Evolutionary conservation across 164 flowering plant genomes (phyloP).

Genomic region (Vitis rupestris): DNA sequence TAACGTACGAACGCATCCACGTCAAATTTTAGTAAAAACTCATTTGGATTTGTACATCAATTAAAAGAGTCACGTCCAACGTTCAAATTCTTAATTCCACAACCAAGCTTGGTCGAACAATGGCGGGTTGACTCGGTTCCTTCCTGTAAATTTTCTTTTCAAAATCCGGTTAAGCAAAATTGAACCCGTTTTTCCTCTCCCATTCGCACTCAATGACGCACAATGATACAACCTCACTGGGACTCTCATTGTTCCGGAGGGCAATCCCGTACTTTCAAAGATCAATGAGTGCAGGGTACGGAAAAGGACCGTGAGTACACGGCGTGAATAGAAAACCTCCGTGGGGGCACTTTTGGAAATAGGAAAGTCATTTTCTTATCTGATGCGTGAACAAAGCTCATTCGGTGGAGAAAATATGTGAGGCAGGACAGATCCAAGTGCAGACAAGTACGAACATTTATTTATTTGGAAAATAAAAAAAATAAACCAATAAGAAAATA

Average conservation of each 20-base stretch:
- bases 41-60: too few relatives aligned
- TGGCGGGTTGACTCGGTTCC: too few relatives aligned
- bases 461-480: neutral
- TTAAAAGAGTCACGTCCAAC: too few relatives aligned
- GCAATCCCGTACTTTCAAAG: neutral
- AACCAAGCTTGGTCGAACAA: neutral
- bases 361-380: conserved; percentile 14
- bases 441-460: conserved; percentile 39
- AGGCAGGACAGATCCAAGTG: conserved; percentile 69
- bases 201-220: too few relatives aligned
- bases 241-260: neutral
- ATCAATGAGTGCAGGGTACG: conserved; percentile 21
- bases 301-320: conserved; percentile 25
- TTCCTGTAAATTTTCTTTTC: too few relatives aligned
- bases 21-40: too few relatives aligned
- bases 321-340: neutral
- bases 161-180: too few relatives aligned
- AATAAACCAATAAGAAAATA: neutral
- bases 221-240: too few relatives aligned
- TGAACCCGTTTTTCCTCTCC: too few relatives aligned
- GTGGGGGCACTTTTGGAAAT: conserved; percentile 20
- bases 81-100: neutral
- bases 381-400: conserved; percentile 3
- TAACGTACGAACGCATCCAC: too few relatives aligned
- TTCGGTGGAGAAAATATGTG: conserved; percentile 54